Percentiles rank a stretch among this genome's conserved stretches.
Conservation (phyloP, 345 rosid species). For the Toxicodendron radicans region DNA sequence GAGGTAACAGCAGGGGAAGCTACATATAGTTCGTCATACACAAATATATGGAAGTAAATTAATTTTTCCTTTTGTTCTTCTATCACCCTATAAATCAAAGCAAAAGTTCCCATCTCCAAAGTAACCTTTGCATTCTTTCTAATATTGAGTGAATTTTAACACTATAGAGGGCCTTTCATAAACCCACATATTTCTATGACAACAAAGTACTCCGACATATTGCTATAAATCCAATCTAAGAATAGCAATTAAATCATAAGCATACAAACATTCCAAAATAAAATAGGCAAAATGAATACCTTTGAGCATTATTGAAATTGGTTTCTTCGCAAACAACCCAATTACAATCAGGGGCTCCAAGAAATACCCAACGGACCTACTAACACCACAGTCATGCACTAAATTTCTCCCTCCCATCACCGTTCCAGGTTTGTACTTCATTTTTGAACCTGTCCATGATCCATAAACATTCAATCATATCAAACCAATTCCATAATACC, state of each 20-base stretch:
- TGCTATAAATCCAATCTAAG: background rate
- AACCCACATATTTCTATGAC: background rate
- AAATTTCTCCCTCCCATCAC: conserved; percentile 63
- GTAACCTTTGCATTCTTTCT: background rate
- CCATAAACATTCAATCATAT: no score
- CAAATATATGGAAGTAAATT: background rate
- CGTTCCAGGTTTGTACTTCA: no score
- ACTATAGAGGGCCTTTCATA: background rate
- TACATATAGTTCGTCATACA: no score
- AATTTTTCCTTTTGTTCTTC: background rate
- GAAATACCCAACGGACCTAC: conserved; percentile 81
- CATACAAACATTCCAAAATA: background rate
- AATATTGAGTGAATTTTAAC: background rate
- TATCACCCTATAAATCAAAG: background rate
- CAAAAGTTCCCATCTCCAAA: background rate
- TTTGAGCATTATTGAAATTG: conserved; percentile 61
- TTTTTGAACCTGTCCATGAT: no score
- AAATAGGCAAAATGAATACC: conserved; percentile 37
- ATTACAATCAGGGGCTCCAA: conserved; percentile 81
- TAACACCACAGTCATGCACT: conserved; percentile 68
- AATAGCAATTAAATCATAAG: background rate
- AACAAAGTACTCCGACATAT: background rate
- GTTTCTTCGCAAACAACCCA: conserved; percentile 69
- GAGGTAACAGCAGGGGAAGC: no score
- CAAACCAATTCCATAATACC: no score